These are phyloP conservation scores for Pythium monospermum DNA, from an alignment of 352 stramenopile genomes.

Conservation along the genomic window DNA sequence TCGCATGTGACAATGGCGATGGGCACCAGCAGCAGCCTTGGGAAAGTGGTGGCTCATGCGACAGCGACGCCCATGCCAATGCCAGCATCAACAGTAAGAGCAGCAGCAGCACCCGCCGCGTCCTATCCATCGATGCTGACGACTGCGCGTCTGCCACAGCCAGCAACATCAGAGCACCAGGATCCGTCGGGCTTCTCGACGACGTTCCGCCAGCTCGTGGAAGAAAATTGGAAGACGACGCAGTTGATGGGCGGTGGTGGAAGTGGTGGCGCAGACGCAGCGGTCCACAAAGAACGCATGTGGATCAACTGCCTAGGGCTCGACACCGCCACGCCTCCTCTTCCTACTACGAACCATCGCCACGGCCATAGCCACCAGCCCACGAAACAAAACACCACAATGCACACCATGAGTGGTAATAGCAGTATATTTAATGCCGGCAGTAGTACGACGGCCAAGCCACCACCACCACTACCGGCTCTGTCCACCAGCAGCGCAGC, in stretches of 20 bases:
- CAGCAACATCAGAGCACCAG: not conserved
- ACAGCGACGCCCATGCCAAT: no score
- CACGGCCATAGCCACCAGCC: not conserved
- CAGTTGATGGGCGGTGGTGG: constrained; percentile 13
- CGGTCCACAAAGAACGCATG: constrained; percentile 39
- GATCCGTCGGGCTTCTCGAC: constrained; percentile 53
- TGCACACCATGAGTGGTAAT: not conserved
- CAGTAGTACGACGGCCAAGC: not conserved
- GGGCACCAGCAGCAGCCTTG: not conserved
- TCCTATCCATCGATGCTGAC: not conserved
- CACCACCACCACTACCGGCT: constrained; percentile 3
- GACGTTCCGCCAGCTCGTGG: constrained; percentile 43
- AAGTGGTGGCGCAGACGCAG: constrained; percentile 7
- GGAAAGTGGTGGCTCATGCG: no score
- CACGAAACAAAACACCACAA: not conserved
- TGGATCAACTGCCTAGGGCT: constrained; percentile 37
- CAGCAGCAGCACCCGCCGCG: not conserved
- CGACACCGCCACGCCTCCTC: no score
- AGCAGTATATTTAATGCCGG: not conserved
- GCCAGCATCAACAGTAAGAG: not conserved
- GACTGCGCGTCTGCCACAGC: not conserved
- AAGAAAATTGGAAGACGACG: constrained; percentile 47
- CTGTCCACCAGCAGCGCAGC: not conserved
- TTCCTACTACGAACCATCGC: constrained; percentile 1
- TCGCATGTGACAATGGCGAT: no score